Evolutionary conservation across 352 stramenopile species (phyloP), one percentile per base, ranked within the genome.

Genomic region (Globisporangium nunn): DNA sequence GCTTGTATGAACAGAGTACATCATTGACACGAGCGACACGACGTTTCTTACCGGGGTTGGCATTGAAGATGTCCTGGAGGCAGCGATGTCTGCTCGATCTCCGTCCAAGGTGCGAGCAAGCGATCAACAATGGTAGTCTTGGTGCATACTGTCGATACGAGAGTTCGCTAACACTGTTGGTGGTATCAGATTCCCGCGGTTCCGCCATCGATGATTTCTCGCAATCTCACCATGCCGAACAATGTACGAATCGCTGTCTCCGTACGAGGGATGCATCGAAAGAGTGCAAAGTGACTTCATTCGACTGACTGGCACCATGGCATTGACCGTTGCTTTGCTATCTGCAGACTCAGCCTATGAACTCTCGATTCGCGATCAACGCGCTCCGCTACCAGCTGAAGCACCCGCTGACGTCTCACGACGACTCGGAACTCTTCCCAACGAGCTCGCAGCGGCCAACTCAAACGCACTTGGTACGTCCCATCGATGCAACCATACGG

Each of bases 351-450:
- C 50, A 29, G 50, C 59, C 66, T 5, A 59, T 87, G 54, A 84
- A 88, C 43, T 72, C 76, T 10, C 63, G 65, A 28, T 79, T 75
- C 31, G 80, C 78, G 6, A 70, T 86, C 54, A 90, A 90, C 28
- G 80, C 80, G 44, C 70, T 90, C 39, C 78, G 78, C 0, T 89
- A 91, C 45, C 79, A 93, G 43, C 62, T 93, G 10, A 65, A 84
- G n/a, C 79, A 93, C 50, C 82, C 82, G 0, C 63, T 93, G 15
- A 93, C 80, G 33, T 87, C 82, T 1, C 82, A 91, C 47, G 80
- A 91, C 59, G 80, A 93, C 57, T 79, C 70, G 30, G 74, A 86
- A 7, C 50, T 90, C 18, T 70, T 68, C 54, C 68, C 69, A 33
- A 47, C 66, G 2, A 74, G 68, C 52, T 85, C 71, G 23, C 74